These are phyloP conservation scores for Rutstroemia sp. DNA, from an alignment of 2,329 filamentous ascomycete genomes.

Conservation along the genomic window DNA sequence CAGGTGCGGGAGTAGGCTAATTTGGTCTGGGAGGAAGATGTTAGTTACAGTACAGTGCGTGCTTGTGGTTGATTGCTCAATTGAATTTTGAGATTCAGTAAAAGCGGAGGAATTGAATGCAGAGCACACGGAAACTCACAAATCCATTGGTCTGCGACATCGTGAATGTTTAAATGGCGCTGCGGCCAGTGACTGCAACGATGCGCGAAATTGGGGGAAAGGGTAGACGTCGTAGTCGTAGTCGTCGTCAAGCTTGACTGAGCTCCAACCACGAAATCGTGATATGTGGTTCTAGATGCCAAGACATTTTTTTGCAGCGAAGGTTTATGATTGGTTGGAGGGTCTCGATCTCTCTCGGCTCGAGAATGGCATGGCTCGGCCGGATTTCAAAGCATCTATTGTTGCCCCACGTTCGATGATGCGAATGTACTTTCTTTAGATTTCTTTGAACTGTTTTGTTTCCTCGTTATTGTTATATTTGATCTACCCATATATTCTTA, in stretches of 20 bases:
- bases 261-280: neutral
- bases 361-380: conserved; percentile 1
- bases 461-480: neutral
- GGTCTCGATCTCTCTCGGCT: neutral
- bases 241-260: conserved; percentile 1
- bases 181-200: conserved; percentile 13
- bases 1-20: conserved; percentile 94
- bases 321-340: conserved; percentile 1
- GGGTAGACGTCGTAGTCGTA: conserved; percentile 2
- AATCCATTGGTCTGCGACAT: conserved; percentile 79
- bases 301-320: conserved; percentile 6
- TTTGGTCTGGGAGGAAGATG: conserved; percentile 57
- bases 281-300: conserved; percentile 5
- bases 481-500: neutral
- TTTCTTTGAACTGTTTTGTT: neutral
- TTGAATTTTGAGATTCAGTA: too few relatives aligned
- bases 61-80: too few relatives aligned
- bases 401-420: conserved; percentile 8
- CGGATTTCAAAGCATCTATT: conserved; percentile 25
- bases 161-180: conserved; percentile 20
- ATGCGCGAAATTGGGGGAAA: neutral
- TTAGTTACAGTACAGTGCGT: neutral
- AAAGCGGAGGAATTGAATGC: too few relatives aligned
- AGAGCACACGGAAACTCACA: conserved; percentile 40
- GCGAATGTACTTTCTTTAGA: too few relatives aligned